These are phyloP conservation scores for Chalciporus sphaerocephalus DNA, from an alignment of 768 basidiomycete genomes.

Conservation along the genomic window DNA sequence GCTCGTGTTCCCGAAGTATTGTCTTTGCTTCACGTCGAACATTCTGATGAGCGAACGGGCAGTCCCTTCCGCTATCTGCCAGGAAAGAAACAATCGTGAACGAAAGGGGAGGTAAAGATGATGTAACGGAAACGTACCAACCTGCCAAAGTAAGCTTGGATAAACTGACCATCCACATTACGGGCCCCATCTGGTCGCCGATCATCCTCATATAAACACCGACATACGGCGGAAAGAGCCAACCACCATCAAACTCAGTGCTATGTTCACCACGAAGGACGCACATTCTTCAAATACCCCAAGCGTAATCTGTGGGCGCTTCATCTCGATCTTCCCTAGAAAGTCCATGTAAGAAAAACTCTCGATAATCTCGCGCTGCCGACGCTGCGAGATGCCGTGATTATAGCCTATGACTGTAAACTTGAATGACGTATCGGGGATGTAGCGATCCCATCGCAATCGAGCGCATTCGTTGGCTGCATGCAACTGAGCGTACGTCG, in stretches of 20 bases:
- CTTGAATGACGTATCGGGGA: conserved; percentile 70
- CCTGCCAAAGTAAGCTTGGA: conserved; percentile 77
- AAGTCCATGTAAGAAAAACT: conserved; percentile 84
- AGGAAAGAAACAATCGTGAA: not conserved
- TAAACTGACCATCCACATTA: conserved; percentile 65
- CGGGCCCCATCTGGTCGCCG: conserved; percentile 45
- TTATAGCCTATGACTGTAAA: conserved; percentile 74
- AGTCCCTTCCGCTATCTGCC: conserved; percentile 54
- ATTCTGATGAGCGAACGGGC: conserved; percentile 63
- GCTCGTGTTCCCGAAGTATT: conserved; percentile 91
- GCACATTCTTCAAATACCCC: conserved; percentile 86
- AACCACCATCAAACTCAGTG: not conserved
- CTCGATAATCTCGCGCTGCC: conserved; percentile 67
- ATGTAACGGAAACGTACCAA: conserved; percentile 56
- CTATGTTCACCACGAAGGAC: conserved; percentile 19
- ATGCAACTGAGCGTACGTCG: conserved; percentile 69
- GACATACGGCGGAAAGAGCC: not conserved
- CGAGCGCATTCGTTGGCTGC: conserved; percentile 41
- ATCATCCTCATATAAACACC: conserved; percentile 45
- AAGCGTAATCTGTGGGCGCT: conserved; percentile 66
- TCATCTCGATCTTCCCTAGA: conserved; percentile 77
- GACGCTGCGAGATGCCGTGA: conserved; percentile 63
- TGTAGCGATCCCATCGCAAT: conserved; percentile 54
- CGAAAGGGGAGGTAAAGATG: not conserved
- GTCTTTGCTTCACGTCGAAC: conserved; percentile 87